phyloP scores from a whole-genome alignment of 768 basidiomycete genomes.

The Floccularia luteovirens region DNA sequence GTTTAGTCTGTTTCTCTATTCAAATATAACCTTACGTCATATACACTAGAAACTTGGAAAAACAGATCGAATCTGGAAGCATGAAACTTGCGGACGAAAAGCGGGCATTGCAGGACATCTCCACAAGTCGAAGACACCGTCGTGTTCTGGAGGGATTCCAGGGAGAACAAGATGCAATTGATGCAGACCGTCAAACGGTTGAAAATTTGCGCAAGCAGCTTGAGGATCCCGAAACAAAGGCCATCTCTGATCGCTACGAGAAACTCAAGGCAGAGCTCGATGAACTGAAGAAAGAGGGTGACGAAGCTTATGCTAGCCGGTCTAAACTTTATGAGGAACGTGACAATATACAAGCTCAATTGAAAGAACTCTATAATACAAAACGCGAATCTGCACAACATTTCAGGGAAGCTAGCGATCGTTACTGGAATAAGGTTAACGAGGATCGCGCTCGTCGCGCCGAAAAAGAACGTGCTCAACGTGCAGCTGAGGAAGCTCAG shows the following conservation, averaged over 20 bases:
- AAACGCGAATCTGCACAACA: conserved; percentile 68
- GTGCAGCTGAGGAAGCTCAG: conserved; percentile 66
- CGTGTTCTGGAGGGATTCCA: conserved; percentile 78
- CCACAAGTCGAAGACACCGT: conserved; percentile 59
- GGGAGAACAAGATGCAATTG: conserved; percentile 71
- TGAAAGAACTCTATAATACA: conserved; percentile 64
- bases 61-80: conserved; percentile 84
- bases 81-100: conserved; percentile 96
- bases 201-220: conserved; percentile 78
- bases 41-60: conserved; percentile 63
- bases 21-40: conserved; percentile 6
- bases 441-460: conserved; percentile 84
- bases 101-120: conserved; percentile 88
- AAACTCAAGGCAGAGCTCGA: conserved; percentile 81
- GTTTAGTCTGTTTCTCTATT: conserved; percentile 2
- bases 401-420: conserved; percentile 81
- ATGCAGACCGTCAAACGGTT: conserved; percentile 63
- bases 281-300: conserved; percentile 76
- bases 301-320: conserved; percentile 77
- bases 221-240: conserved; percentile 87
- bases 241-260: conserved; percentile 74
- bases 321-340: conserved; percentile 85
- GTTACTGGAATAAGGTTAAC: conserved; percentile 74
- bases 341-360: conserved; percentile 56
- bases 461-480: conserved; percentile 69